These are phyloP conservation scores for Chlorociboria aeruginascens DNA, from an alignment of 495 filamentous ascomycete species.

Conservation along the genomic window DNA sequence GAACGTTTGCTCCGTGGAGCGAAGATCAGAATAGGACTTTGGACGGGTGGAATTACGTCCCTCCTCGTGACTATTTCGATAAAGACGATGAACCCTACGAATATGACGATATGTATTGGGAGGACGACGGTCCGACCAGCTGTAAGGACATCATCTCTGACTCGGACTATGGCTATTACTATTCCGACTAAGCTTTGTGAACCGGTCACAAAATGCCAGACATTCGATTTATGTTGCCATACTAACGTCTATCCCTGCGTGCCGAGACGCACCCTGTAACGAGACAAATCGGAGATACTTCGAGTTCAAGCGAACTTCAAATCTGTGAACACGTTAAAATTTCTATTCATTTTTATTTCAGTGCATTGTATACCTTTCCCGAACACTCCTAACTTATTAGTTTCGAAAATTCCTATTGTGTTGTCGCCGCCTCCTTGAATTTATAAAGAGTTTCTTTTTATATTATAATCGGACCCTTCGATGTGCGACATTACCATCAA, in stretches of 20 bases:
- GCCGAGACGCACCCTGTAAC: slow-evolving; percentile 3
- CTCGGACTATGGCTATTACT: background rate
- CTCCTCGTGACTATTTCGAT: background rate
- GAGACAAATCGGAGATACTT: slow-evolving; percentile 10
- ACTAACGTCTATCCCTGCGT: background rate
- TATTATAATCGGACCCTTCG: background rate
- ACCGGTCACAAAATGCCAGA: background rate
- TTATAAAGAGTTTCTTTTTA: slow-evolving; percentile 3
- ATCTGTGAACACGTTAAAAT: slow-evolving; percentile 6
- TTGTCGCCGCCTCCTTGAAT: slow-evolving; percentile 4
- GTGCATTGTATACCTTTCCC: slow-evolving; percentile 5
- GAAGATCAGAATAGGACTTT: background rate
- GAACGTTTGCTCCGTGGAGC: background rate
- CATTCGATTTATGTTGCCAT: background rate
- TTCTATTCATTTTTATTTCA: slow-evolving; percentile 12
- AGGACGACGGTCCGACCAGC: slow-evolving; percentile 3
- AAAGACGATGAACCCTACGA: too few species aligned
- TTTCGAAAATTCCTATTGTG: slow-evolving; percentile 4
- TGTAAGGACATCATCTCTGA: background rate
- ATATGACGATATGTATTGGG: background rate
- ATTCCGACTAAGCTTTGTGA: background rate
- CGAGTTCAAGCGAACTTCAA: slow-evolving; percentile 7
- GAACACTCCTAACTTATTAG: slow-evolving; percentile 6
- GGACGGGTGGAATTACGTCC: background rate
- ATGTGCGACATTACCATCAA: slow-evolving; percentile 5